Base-by-base conservation (phyloP, 805 yeast genomes). In the Candida corydali region DNA sequence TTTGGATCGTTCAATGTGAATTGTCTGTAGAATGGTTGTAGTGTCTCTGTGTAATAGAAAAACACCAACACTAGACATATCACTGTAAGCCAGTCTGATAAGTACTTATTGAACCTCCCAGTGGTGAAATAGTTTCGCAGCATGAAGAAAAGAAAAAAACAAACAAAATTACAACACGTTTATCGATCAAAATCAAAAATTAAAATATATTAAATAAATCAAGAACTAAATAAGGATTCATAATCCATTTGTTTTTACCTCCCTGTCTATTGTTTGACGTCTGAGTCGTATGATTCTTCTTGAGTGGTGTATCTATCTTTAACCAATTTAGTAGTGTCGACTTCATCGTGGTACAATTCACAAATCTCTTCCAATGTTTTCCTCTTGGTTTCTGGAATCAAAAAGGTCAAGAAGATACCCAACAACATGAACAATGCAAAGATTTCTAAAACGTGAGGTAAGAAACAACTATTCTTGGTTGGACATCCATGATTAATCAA, bases 401-500 rank as follows among this genome's bases (percentile, higher is more conserved):
- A 72, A 37, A 83, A 57, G 10, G 93, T 63, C 28, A 79, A 61
- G 52, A 72, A 63, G 50, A 78, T 50, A 70, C 96, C 96, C 34
- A 80, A 49, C 65, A 87, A 72, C 96, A 87, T 87, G 76, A 87
- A 87, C 38, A 87, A 71, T 15, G 96, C 95, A 60, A 84, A 87
- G 59, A 87, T 86, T 70, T 87, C 88, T 94, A 87, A 86, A 48
- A 87, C 95, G 51, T 87, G 95, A 29, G 87, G 86, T 61, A 86
- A 75, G 82, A 77, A 86, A 79, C 95, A 86, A 19, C 18, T 19
- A 42, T 75, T 59, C 40, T 70, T 72, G 34, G 67, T 64, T 25
- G 86, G 67, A 77, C 95, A 87, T 45, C 77, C 74, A 63, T 83
- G 91, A 73, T 83, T 72, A 39, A 81, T 73, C 53, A 87, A 74